Conservation (phyloP, 2,329 filamentous ascomycete species). For the Penicillium sp. region DNA sequence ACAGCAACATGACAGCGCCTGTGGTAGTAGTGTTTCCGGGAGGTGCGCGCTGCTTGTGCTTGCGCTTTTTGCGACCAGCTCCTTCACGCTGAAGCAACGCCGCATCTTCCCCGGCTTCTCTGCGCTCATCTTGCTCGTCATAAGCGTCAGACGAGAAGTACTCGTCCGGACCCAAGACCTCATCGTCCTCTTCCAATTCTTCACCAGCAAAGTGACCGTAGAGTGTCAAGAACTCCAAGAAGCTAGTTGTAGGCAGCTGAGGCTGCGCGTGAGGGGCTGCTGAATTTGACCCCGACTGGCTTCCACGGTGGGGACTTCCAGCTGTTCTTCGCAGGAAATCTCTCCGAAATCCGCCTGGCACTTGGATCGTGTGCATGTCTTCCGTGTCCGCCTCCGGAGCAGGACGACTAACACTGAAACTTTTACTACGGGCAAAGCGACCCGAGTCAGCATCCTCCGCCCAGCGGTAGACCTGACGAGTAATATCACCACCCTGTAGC, state of each 20-base stretch:
- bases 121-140: conserved; percentile 55
- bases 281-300: conserved; percentile 38
- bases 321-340: conserved; percentile 79
- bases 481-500: conserved; percentile 92
- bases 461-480: conserved; percentile 93
- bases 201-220: conserved; percentile 98
- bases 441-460: conserved; percentile 77
- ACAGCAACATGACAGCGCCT: conserved; percentile 76
- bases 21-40: conserved; percentile 74
- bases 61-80: conserved; percentile 69
- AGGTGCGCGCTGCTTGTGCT: conserved; percentile 70
- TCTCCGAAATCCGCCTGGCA: conserved; percentile 88
- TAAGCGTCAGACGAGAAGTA: conserved; percentile 82
- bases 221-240: conserved; percentile 90
- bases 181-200: conserved; percentile 93
- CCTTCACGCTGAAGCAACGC: conserved; percentile 69
- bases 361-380: conserved; percentile 85
- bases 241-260: conserved; percentile 81
- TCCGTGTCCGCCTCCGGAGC: conserved; percentile 76
- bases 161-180: conserved; percentile 79
- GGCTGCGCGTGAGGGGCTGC: conserved; percentile 45
- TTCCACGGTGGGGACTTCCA: conserved; percentile 58
- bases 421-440: conserved; percentile 74
- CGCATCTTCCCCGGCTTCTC: conserved; percentile 83
- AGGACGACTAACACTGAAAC: conserved; percentile 75